Conservation (phyloP, 345 rosid species). For the Arabis alpina region DNA sequence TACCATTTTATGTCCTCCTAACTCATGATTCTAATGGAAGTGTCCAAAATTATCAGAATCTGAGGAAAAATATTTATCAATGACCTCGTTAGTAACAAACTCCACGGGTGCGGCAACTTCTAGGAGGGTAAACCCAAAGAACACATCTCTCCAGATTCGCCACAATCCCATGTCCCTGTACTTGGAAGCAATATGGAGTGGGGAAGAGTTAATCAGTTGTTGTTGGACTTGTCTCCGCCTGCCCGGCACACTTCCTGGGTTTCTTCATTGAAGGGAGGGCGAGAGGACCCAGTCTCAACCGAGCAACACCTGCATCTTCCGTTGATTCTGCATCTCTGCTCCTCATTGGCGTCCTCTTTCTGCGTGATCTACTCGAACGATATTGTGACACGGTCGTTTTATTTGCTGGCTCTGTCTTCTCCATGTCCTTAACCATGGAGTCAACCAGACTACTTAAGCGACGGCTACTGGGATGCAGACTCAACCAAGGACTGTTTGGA, state of each 20-base stretch:
- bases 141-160: conserved; percentile 24
- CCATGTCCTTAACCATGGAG: conserved; percentile 44
- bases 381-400: conserved; percentile 37
- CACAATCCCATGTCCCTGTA: conserved; percentile 24
- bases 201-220: conserved; percentile 29
- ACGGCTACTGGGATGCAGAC: conserved; percentile 63
- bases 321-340: conserved; percentile 43
- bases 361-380: conserved; percentile 53
- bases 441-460: conserved; percentile 18
- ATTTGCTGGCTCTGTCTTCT: conserved; percentile 33
- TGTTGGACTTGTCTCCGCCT: conserved; percentile 41
- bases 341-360: conserved; percentile 46
- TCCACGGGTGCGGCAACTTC: conserved; percentile 9
- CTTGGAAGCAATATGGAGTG: conserved; percentile 20
- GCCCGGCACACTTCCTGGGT: conserved; percentile 56
- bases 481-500: conserved; percentile 69
- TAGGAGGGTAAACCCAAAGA: conserved; percentile 17
- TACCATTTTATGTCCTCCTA: conserved; percentile 6
- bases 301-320: conserved; percentile 47
- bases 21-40: conserved; percentile 4
- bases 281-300: conserved; percentile 60
- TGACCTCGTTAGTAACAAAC: conserved; percentile 22
- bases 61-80: neutral
- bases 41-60: conserved; percentile 11
- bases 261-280: conserved; percentile 49